phyloP scores from a whole-genome alignment of 192 early-diverging fungal species.

The Umbelopsis isabellina region DNA sequence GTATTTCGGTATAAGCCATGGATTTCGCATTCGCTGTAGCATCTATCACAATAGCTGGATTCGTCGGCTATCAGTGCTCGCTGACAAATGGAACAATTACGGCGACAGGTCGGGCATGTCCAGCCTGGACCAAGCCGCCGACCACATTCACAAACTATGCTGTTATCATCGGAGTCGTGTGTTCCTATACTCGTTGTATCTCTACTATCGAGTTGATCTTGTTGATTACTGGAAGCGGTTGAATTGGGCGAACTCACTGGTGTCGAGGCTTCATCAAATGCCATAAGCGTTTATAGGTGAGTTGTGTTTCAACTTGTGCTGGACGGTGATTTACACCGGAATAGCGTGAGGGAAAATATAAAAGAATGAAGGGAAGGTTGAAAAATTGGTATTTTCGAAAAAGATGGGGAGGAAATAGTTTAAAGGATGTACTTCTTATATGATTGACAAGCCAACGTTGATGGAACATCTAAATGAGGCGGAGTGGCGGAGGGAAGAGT shows the following conservation, averaged over 20 bases:
- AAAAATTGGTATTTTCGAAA: background rate
- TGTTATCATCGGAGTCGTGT: background rate
- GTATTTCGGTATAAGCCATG: slow-evolving; percentile 12
- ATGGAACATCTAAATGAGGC: slow-evolving; percentile 19
- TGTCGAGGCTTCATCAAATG: slow-evolving; percentile 3
- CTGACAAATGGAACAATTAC: slow-evolving; percentile 11
- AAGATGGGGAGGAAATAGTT: background rate
- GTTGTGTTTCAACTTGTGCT: background rate
- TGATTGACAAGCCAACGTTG: slow-evolving; percentile 19
- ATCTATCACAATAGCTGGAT: slow-evolving; percentile 18
- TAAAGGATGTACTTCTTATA: slow-evolving; percentile 4
- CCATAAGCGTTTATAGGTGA: background rate
- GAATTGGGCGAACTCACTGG: slow-evolving; percentile 9
- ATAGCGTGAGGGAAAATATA: background rate
- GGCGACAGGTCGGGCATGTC: background rate
- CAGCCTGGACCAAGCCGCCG: background rate
- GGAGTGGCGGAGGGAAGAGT: slow-evolving; percentile 18
- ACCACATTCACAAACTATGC: slow-evolving; percentile 1
- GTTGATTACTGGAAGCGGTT: background rate
- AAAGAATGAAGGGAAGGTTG: background rate
- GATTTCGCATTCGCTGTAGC: slow-evolving; percentile 3
- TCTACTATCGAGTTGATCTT: background rate
- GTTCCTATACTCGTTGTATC: background rate
- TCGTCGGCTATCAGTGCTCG: slow-evolving; percentile 4
- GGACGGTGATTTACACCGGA: background rate